phyloP scores from a whole-genome alignment of 306 rosid genomes.

The Begonia peltatifolia region DNA sequence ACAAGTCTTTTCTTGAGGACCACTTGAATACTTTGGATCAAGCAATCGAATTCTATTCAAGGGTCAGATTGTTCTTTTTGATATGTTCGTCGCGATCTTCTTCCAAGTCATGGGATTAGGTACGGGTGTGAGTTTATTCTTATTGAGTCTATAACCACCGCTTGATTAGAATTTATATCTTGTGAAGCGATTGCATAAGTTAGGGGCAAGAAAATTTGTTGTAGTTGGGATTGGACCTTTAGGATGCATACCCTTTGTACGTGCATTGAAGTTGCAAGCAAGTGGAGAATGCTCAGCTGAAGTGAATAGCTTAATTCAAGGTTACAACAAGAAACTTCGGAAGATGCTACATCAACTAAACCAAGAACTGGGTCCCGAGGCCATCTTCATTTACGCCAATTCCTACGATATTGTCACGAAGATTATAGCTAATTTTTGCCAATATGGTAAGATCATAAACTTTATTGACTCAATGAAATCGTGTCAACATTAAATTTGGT shows the following conservation, averaged over 20 bases:
- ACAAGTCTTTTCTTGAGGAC: too few relatives aligned
- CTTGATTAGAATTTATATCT: too few relatives aligned
- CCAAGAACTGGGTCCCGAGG: constrained; percentile 21
- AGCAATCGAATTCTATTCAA: too few relatives aligned
- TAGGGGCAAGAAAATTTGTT: constrained; percentile 37
- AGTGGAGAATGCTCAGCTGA: constrained; percentile 18
- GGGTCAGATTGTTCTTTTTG: too few relatives aligned
- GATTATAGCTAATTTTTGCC: constrained; percentile 20
- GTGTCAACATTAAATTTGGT: not conserved
- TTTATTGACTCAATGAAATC: not conserved
- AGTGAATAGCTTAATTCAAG: constrained; percentile 27
- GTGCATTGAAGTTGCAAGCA: constrained; percentile 19
- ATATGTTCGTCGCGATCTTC: too few relatives aligned
- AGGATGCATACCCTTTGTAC: constrained; percentile 41
- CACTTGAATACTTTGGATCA: too few relatives aligned
- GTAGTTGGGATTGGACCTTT: constrained; percentile 41
- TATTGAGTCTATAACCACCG: not conserved
- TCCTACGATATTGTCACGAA: constrained; percentile 25
- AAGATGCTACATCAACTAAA: constrained; percentile 17
- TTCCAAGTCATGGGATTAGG: too few relatives aligned
- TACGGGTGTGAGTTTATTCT: too few relatives aligned
- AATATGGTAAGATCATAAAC: constrained; percentile 16
- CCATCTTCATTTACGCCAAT: constrained; percentile 31
- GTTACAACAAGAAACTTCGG: constrained; percentile 23
- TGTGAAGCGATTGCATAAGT: constrained; percentile 23